Evolutionary conservation across 352 stramenopile genomes (phyloP), one percentile per base, ranked within the genome.

Genomic region (Phytophthora litchii): DNA sequence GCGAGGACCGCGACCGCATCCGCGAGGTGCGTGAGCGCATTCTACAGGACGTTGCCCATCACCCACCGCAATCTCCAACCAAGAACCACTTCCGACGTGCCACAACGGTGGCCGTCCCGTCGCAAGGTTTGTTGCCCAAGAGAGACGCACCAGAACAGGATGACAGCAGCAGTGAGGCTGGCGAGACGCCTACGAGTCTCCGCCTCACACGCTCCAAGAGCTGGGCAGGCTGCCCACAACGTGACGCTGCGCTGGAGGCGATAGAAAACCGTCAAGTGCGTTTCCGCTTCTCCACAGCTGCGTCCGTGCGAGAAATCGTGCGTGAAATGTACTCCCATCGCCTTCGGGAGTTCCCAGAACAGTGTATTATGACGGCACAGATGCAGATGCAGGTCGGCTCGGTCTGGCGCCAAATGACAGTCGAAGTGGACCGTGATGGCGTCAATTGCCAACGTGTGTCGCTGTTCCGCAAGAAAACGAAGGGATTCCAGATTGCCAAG

Each of bases 271-370:
- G 75, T 11, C 70, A 84, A 32, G 72, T 84, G 45, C 70, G 75
- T 34, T 89, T 92, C 58, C 74, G 67, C 7, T 88, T 86, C 59
- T 85, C 76, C 5, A 86, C 80, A 1, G 72, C 79, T 1, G 70
- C 68, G 40, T 86, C 74, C 3, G 78, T 65, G 34, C 80, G 80
- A 14, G 83, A 88, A 25, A 76, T 70, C 9, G 80, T 90, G 47
- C 80, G 83, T 21, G 77, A 90, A 62, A 90, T 90, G 78, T 74
- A 92, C 54, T 80, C 78, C 16, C 76, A 76, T 48, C 56, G 75
- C 1, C 38, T 89, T 42, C 64, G 70, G 14, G 76, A 89, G 46
- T 90, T 89, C 54, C 83, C 83, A 0, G 53, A 61, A 9, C 66
- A 85, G 49, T 81, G 70, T 49, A 29, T 64, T 12, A 55, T 72